These are phyloP conservation scores for Daldinia concentrica DNA, from an alignment of 495 filamentous ascomycete species.

Conservation along the genomic window DNA sequence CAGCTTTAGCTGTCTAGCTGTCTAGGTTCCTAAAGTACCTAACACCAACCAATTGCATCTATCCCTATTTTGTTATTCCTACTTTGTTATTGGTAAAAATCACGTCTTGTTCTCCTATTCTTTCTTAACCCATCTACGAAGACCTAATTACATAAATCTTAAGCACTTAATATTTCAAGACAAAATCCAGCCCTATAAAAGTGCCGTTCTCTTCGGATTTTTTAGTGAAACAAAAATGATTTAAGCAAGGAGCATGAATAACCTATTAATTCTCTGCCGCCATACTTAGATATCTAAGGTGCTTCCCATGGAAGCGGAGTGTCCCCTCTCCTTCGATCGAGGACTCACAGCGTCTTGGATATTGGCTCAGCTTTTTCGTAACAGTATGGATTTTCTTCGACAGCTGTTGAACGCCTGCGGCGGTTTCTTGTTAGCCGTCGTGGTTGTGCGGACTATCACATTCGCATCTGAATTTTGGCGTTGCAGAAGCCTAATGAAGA, in stretches of 20 bases:
- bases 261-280: neutral
- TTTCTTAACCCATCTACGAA: too few relatives aligned
- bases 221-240: too few relatives aligned
- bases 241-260: neutral
- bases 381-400: conserved; percentile 21
- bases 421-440: conserved; percentile 26
- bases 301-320: neutral
- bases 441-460: conserved; percentile 17
- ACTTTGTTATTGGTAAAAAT: too few relatives aligned
- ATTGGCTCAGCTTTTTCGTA: neutral
- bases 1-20: too few relatives aligned
- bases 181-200: too few relatives aligned
- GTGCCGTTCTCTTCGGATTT: too few relatives aligned
- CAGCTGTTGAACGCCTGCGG: conserved; percentile 28
- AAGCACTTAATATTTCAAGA: too few relatives aligned
- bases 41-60: too few relatives aligned
- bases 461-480: conserved; percentile 36
- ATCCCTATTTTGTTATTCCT: too few relatives aligned
- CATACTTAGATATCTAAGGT: neutral
- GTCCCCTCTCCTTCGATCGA: neutral
- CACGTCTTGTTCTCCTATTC: too few relatives aligned
- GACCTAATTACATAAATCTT: too few relatives aligned
- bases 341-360: neutral
- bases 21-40: too few relatives aligned
- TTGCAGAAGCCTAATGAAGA: conserved; percentile 30